A percentile compares a stretch with the other conserved stretches of the same genome.
Conservation (phyloP, 306 rosid genomes). For the Vigna reflexopilosa region DNA sequence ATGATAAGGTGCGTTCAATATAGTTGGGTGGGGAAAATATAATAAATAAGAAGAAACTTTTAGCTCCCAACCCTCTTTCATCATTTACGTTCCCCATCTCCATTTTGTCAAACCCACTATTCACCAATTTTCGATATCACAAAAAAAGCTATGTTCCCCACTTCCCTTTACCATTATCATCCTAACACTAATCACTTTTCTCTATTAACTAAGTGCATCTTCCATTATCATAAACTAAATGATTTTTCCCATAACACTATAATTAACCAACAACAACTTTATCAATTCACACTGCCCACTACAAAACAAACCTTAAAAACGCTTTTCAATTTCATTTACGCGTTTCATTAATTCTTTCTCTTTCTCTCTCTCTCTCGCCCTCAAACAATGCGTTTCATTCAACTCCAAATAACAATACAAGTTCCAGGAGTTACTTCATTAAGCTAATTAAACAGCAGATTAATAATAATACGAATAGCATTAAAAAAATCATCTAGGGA, state of each 20-base stretch:
- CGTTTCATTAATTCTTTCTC: slow-evolving; percentile 23
- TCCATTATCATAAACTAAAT: no score
- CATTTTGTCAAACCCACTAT: slow-evolving; percentile 57
- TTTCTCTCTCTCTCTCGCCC: not conserved
- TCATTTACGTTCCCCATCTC: slow-evolving; percentile 54
- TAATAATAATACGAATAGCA: not conserved
- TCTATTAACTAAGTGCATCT: no score
- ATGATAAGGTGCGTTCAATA: slow-evolving; percentile 44
- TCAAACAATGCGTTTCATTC: slow-evolving; percentile 7
- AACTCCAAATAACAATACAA: not conserved
- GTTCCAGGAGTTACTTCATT: not conserved
- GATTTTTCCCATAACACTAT: no score
- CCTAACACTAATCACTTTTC: no score
- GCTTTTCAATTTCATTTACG: slow-evolving; percentile 34
- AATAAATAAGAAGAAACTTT: slow-evolving; percentile 46
- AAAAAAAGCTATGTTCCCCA: slow-evolving; percentile 67
- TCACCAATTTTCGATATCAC: slow-evolving; percentile 65
- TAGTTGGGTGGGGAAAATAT: slow-evolving; percentile 51
- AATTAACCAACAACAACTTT: not conserved
- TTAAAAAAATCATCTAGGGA: slow-evolving; percentile 56
- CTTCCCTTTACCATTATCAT: slow-evolving; percentile 43
- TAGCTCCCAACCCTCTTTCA: slow-evolving; percentile 47
- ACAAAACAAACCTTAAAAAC: not conserved
- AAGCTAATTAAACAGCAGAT: not conserved
- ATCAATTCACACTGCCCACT: not conserved